phyloP scores from a whole-genome alignment of 2,329 filamentous ascomycete species.

The Aspergillus carbonarius region DNA sequence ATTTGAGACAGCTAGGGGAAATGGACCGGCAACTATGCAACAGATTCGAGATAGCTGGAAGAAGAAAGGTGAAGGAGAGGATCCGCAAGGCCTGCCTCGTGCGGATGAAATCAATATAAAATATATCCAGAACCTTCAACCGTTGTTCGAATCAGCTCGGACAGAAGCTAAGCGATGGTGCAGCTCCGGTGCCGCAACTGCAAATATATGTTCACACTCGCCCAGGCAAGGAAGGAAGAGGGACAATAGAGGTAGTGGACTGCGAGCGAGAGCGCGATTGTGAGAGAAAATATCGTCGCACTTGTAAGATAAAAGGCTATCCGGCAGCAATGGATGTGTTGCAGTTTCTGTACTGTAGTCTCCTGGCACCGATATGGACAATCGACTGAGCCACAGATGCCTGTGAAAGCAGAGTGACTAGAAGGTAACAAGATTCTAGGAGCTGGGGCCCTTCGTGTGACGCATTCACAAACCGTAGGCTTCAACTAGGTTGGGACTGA shows the following conservation, averaged over 20 bases:
- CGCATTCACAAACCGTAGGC: neutral
- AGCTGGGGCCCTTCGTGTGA: neutral
- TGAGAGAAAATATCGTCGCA: neutral
- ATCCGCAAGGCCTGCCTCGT: constrained; percentile 23
- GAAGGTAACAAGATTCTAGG: neutral
- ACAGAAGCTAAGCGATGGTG: no score
- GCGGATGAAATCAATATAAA: neutral
- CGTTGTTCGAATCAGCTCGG: neutral
- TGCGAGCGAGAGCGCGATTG: neutral
- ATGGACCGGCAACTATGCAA: neutral
- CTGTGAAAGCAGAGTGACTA: neutral
- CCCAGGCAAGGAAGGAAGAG: neutral
- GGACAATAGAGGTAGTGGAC: neutral
- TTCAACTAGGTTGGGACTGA: neutral
- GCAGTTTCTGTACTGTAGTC: neutral
- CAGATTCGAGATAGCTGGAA: neutral
- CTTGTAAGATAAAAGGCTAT: neutral
- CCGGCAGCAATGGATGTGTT: neutral
- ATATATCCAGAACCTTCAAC: neutral
- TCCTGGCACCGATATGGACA: neutral
- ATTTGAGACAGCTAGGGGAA: constrained; percentile 19
- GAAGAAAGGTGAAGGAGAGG: neutral
- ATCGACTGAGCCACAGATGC: neutral
- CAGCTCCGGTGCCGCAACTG: neutral
- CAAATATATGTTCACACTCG: neutral